Base-by-base conservation (phyloP, 306 rosid genomes). In the Macrotyloma uniflorum region DNA sequence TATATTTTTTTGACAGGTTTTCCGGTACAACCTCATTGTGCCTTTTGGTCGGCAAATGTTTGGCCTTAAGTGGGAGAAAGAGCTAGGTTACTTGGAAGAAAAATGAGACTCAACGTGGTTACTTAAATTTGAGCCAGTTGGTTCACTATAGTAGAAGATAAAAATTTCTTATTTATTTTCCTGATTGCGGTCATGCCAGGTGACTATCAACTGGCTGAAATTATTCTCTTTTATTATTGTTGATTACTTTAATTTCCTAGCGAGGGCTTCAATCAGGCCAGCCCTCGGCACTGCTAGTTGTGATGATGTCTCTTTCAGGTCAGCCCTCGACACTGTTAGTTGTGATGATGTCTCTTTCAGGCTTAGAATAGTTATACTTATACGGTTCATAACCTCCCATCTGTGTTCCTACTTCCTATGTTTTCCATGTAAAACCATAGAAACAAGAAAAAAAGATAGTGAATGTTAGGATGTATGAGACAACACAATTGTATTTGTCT, bases 31-130 rank as follows among this genome's bases (percentile, higher is more conserved):
- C 78, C 92, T 91, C 46, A 89, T 94, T 63, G 93, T 89, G 59
- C 97, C 98, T 6, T 94, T 91, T 54, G 96, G 98, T 43, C 85
- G 98, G 38, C 97, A 94, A 85, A 94, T 90, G 96, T 76, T 50
- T 67, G 96, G 96, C 57, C 80, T 94, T 58, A 89, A 87, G 64
- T 90, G 98, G 98, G 97, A 92, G 85, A 94, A 90, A 79, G 98
- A 94, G 86, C 57, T 92, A 75, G 84, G 85, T 76, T 86, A 90
- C 64, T 43, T 90, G 58, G 82, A 90, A 82, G 91, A 92, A 77
- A 74, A 66, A 83, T 68, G 80, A 79, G 11, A 51, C 8, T 58
- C 6, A 26, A 22, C 15, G 24, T 62, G 35, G 19, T 69, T 69
- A 28, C 54, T 15, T 6, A 46, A 69, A 40, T 26, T 64, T 59